Evolutionary conservation across 257 asterid genomes (phyloP).

Genomic region (Solanum rostratum): DNA sequence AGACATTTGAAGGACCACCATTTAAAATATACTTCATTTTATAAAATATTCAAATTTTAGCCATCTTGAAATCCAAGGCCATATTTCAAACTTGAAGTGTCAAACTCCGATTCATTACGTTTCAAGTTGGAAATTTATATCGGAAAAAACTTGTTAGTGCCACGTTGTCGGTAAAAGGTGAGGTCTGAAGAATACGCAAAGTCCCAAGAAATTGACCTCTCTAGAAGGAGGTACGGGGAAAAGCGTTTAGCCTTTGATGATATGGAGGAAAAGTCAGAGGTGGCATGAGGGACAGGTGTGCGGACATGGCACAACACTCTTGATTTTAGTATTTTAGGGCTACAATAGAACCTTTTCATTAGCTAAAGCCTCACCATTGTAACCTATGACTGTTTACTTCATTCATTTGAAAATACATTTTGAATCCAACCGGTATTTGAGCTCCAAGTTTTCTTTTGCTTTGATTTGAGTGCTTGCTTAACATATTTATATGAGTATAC

Average conservation of each 20-base stretch:
- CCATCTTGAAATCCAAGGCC: background rate
- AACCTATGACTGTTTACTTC: too few species aligned
- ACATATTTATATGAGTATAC: too few species aligned
- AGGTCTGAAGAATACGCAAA: background rate
- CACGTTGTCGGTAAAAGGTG: background rate
- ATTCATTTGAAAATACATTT: too few species aligned
- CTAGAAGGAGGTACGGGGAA: background rate
- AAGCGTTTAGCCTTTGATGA: background rate
- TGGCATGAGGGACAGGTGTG: background rate
- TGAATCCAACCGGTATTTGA: too few species aligned
- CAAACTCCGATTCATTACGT: background rate
- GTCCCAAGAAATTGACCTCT: background rate
- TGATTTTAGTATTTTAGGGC: too few species aligned
- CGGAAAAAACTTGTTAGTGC: background rate
- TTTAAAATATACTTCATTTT: background rate
- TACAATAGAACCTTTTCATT: too few species aligned
- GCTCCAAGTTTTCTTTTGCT: too few species aligned
- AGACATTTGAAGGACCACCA: background rate
- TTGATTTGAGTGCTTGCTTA: too few species aligned
- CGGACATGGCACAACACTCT: too few species aligned
- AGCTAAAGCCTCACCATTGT: too few species aligned
- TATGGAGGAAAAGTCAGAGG: background rate
- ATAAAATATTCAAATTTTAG: background rate
- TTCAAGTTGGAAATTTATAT: background rate
- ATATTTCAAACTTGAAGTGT: background rate